A percentile compares a stretch with the other conserved stretches of the same genome.
Conservation (phyloP, 305 asterid genomes). For the Fraxinus latifolia region DNA sequence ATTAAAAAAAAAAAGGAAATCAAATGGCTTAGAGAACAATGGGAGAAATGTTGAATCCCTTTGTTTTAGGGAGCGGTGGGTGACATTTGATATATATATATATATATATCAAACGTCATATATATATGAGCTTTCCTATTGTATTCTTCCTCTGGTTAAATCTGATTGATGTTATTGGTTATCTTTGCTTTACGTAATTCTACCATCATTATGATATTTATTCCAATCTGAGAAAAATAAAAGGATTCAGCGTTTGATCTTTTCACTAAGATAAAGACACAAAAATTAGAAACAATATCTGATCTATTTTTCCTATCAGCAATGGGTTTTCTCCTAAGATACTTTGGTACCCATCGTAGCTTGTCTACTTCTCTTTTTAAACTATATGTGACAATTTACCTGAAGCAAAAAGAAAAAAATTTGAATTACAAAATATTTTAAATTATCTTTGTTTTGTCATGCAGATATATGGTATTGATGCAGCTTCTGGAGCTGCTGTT, state of each 20-base stretch:
- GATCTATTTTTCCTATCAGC: background rate
- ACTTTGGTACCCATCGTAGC: background rate
- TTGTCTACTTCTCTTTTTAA: background rate
- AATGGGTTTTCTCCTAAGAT: background rate
- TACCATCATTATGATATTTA: too few relatives aligned
- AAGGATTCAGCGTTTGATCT: background rate
- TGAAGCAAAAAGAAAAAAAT: background rate
- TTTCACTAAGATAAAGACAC: background rate
- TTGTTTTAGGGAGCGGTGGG: background rate
- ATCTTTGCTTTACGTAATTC: background rate
- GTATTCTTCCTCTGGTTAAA: background rate
- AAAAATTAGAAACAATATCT: background rate
- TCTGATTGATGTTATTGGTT: background rate
- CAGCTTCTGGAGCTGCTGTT: slow-evolving; percentile 98
- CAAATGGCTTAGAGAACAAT: background rate
- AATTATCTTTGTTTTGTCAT: slow-evolving; percentile 10
- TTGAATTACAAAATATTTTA: background rate
- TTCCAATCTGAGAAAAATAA: background rate
- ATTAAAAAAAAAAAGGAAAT: background rate
- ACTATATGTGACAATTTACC: background rate
- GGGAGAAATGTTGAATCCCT: background rate
- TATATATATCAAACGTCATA: background rate
- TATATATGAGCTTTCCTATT: background rate
- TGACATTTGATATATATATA: background rate
- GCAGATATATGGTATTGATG: slow-evolving; percentile 96